Evolutionary conservation across 306 rosid species (phyloP).

Genomic region (Cucumis hystrix): DNA sequence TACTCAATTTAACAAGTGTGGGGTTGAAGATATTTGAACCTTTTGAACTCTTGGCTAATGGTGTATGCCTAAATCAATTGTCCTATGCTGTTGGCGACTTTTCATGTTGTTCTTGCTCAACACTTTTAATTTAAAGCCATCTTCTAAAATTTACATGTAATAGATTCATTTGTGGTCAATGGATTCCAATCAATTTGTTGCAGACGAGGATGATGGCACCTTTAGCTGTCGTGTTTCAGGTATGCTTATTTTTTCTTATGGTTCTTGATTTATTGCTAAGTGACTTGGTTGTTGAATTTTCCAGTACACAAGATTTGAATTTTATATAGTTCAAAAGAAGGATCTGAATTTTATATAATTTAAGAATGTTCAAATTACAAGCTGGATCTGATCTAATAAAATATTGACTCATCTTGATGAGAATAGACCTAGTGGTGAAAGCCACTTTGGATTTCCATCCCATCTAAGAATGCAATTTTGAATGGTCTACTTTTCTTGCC

Average conservation of each 20-base stretch:
- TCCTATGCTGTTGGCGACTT: background rate
- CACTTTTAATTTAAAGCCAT: background rate
- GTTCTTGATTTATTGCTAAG: background rate
- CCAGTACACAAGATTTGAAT: background rate
- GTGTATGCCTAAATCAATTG: background rate
- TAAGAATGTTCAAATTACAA: background rate
- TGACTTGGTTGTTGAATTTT: background rate
- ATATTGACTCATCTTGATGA: background rate
- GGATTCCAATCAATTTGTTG: constrained; percentile 76
- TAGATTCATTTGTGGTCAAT: constrained; percentile 69
- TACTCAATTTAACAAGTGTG: background rate
- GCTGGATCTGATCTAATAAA: background rate
- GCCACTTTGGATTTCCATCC: background rate
- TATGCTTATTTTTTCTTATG: constrained; percentile 16
- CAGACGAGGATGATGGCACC: constrained; percentile 80
- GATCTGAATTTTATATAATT: background rate
- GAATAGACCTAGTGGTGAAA: background rate
- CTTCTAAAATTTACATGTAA: background rate
- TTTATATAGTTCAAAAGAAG: background rate
- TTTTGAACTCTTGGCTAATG: background rate
- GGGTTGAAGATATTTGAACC: background rate
- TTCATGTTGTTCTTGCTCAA: background rate
- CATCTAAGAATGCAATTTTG: background rate
- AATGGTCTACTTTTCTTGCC: background rate
- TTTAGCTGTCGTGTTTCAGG: constrained; percentile 89